Base-by-base conservation (phyloP, 2,329 filamentous ascomycete genomes). In the Hyphodiscus sp. region DNA sequence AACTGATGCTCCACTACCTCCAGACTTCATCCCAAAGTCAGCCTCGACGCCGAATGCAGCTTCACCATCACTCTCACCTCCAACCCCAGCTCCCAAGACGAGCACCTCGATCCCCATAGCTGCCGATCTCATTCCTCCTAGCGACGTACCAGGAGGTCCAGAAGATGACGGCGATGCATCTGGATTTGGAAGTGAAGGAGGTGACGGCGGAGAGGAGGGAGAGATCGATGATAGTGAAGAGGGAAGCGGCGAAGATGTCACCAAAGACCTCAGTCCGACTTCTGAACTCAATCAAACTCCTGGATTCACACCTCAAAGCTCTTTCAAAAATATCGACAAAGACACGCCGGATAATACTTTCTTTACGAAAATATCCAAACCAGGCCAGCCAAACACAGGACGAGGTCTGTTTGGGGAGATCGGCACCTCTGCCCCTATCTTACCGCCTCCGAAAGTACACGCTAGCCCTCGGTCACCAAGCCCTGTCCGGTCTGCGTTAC, bases 401-500 rank as follows among this genome's bases (percentile, higher is more conserved):
- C 65, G 60, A 49, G 56, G 71, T 16, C 67, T 83, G 5, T 85
- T 84, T 67, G 81, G 79, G 9, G 78, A 83, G 53, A 65, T 82
- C 41, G 69, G 69, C 41, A 75, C 73, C 42, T 74, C 73, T 18
- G 79, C 80, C 0, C 58, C 77, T 20, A 79, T 87, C 52, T 72
- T 80, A 10, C 80, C 78, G 45, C 68, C 71, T 33, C 73, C 79
- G 20, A 75, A 69, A 33, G 73, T 71, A 19, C 68, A 67, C 52
- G 72, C 74, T n/a, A 85, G 80, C 59, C 85, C 86, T 46, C 81
- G 86, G 38, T 89, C 87, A 10, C 86, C 87, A 1, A 91, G 87
- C 59, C 87, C 87, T 1, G 71, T 88, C 23, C 81, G 86, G 33
- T 74, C 76, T 50, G 76, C 80, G 42, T 70, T 82, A 29, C 80